Percentiles rank a stretch among this genome's conserved stretches.
Conservation (phyloP, 805 yeast species). For the Suhomyces kilbournensis region DNA sequence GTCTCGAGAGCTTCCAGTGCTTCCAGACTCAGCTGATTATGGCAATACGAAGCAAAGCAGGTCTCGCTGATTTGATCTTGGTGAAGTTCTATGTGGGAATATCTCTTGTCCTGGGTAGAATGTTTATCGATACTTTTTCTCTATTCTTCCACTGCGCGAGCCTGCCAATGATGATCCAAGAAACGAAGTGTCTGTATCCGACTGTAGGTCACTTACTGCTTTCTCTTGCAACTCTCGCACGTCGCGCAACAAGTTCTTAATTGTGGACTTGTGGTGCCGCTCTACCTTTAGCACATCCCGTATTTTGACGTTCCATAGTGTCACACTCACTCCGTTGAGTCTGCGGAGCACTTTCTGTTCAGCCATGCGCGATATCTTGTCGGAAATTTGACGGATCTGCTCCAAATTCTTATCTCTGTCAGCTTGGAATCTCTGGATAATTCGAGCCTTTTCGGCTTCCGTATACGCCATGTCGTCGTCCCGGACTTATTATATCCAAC, state of each 20-base stretch:
- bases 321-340: constrained; percentile 45
- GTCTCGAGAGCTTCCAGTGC: neutral
- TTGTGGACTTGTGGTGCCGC: constrained; percentile 27
- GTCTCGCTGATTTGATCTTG: neutral
- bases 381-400: constrained; percentile 24
- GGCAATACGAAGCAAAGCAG: neutral
- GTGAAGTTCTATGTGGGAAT: too few relatives aligned
- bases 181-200: neutral
- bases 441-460: constrained; percentile 32
- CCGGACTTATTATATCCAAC: neutral
- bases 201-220: neutral
- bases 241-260: constrained; percentile 10
- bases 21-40: neutral
- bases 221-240: constrained; percentile 3
- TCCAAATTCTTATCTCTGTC: constrained; percentile 19
- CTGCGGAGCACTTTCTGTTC: constrained; percentile 41
- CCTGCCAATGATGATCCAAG: neutral
- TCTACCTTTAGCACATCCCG: constrained; percentile 45
- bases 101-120: too few relatives aligned
- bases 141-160: neutral
- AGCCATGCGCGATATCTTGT: constrained; percentile 21
- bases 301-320: constrained; percentile 48
- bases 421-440: constrained; percentile 28
- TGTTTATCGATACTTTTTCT: neutral
- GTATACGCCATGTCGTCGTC: constrained; percentile 15